These are phyloP conservation scores for Sporothrix brunneoviolacea DNA, from an alignment of 2,329 filamentous ascomycete species.

Conservation along the genomic window DNA sequence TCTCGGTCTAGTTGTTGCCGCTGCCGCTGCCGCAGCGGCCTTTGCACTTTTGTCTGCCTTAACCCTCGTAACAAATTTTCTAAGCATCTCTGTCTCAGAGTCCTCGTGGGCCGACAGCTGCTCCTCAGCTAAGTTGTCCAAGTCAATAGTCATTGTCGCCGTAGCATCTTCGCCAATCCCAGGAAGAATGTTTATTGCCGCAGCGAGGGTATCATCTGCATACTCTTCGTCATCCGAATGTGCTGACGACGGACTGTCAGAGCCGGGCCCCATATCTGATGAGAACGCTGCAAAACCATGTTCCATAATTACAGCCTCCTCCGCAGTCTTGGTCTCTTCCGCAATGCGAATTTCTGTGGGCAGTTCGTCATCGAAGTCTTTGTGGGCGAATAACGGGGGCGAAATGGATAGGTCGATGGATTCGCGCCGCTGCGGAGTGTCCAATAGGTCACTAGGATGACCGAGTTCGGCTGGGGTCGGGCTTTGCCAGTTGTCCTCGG, in stretches of 20 bases:
- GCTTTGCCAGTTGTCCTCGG: constrained; percentile 10
- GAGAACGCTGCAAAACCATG: not conserved
- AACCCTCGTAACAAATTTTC: constrained; percentile 30
- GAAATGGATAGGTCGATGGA: not conserved
- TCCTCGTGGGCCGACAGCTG: constrained; percentile 23
- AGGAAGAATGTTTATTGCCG: constrained; percentile 11
- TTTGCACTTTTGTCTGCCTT: constrained; percentile 29
- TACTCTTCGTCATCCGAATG: constrained; percentile 1
- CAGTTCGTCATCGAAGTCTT: no score
- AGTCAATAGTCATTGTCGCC: constrained; percentile 15
- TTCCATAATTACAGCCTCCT: not conserved
- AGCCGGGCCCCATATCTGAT: not conserved
- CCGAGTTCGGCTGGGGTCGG: constrained; percentile 8
- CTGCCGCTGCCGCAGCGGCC: constrained; percentile 23
- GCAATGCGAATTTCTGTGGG: no score
- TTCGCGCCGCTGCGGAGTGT: not conserved
- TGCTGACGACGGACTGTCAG: not conserved
- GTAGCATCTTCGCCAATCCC: constrained; percentile 19
- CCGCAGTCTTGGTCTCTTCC: not conserved
- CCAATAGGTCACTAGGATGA: not conserved
- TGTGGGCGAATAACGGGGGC: not conserved
- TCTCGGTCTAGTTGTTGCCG: not conserved
- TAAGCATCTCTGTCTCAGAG: constrained; percentile 29
- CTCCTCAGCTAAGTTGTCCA: constrained; percentile 2
- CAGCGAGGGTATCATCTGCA: constrained; percentile 12